A percentile compares a stretch with the other conserved stretches of the same genome.
Conservation (phyloP, 2,329 filamentous ascomycete species). For the Rhynchosporium agropyri region DNA sequence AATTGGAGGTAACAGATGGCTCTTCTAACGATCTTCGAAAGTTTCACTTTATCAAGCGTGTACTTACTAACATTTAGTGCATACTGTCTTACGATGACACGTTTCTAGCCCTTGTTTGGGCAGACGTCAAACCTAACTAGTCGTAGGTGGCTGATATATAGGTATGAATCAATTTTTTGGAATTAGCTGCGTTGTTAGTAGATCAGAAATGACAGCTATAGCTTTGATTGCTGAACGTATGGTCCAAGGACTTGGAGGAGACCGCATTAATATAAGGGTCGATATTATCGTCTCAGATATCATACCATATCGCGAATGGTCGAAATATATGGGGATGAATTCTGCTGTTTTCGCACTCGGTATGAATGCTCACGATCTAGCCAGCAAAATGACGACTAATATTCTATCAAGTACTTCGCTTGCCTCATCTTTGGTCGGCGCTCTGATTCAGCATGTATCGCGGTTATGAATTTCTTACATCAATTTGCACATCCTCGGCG, state of each 20-base stretch:
- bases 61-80: conserved; percentile 30
- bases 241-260: conserved; percentile 56
- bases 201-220: conserved; percentile 47
- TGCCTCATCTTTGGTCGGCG: conserved; percentile 42
- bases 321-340: conserved; percentile 46
- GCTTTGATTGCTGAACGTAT: conserved; percentile 56
- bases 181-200: conserved; percentile 56
- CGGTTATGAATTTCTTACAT: conserved; percentile 42
- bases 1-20: not conserved
- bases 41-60: conserved; percentile 17
- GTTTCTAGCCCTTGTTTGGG: conserved; percentile 41
- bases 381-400: conserved; percentile 26
- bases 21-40: conserved; percentile 28
- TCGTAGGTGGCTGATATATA: conserved; percentile 47
- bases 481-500: conserved; percentile 27
- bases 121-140: conserved; percentile 57
- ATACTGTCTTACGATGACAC: conserved; percentile 26
- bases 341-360: conserved; percentile 48
- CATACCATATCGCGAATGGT: conserved; percentile 51
- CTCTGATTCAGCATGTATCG: conserved; percentile 45
- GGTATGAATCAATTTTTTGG: conserved; percentile 40
- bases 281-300: conserved; percentile 56
- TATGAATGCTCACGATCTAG: conserved; percentile 44
- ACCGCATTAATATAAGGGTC: conserved; percentile 49
- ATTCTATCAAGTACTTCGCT: conserved; percentile 38